Percentiles rank a stretch among this genome's conserved stretches.
Conservation (phyloP, 2,329 filamentous ascomycete genomes). For the Colletotrichum ledebouriae region DNA sequence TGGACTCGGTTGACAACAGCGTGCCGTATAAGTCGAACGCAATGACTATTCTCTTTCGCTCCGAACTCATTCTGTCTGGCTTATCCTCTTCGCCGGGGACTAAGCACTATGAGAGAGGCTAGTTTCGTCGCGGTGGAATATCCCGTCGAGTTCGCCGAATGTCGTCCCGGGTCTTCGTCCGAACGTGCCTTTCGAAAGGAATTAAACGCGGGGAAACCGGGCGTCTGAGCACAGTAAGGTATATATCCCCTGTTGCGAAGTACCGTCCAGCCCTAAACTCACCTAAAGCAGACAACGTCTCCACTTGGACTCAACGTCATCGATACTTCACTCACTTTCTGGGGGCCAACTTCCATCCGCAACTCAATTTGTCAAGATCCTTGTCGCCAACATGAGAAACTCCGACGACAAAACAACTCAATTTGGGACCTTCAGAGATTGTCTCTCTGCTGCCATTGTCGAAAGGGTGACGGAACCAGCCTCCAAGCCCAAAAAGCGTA, state of each 20-base stretch:
- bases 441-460: conserved; percentile 77
- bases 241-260: conserved; percentile 9
- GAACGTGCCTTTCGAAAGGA: conserved; percentile 3
- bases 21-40: conserved; percentile 85
- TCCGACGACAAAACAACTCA: conserved; percentile 32
- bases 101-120: neutral
- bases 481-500: conserved; percentile 61
- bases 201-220: conserved; percentile 23
- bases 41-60: conserved; percentile 60
- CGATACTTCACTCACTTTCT: neutral
- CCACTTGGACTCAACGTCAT: conserved; percentile 33
- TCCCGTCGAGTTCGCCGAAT: conserved; percentile 1
- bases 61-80: neutral
- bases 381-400: conserved; percentile 62
- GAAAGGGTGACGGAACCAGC: conserved; percentile 65
- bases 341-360: conserved; percentile 5
- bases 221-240: conserved; percentile 9
- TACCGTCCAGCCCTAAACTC: conserved; percentile 21
- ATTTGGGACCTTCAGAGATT: conserved; percentile 77
- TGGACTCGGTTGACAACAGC: conserved; percentile 78
- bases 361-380: conserved; percentile 25
- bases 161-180: conserved; percentile 9
- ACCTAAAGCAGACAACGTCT: neutral
- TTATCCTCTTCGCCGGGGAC: neutral
- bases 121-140: neutral